Base-by-base conservation (phyloP, 352 stramenopile species). In the Aphanomyces invadans region DNA sequence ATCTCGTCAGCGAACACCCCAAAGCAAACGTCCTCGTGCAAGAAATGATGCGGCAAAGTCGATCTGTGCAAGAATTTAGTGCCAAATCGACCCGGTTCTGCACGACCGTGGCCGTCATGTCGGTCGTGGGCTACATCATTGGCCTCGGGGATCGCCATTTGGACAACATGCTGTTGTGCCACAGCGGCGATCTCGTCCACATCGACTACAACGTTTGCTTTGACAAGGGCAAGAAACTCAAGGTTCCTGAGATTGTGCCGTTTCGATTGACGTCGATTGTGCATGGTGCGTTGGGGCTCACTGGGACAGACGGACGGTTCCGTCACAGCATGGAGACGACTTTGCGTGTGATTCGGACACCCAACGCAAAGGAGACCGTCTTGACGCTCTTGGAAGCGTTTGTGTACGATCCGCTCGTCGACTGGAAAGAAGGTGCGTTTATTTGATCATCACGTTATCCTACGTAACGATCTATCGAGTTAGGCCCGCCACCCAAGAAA, bases 181-280 rank as follows among this genome's bases (percentile, higher is more conserved):
- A 85, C 10, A 89, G 71, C 26, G 89, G 88, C 1, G 82, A 95
- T 32, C 69, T 97, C 11, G 77, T 97, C 9, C 90, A 97, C 64
- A 97, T 97, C 42, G 90, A 97, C 68, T 95, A 96, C 74, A 96
- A 95, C 48, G 79, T 97, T 5, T 96, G 86, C 60, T 97, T 97
- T 56, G 90, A 97, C 65, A 92, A 89, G 61, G 90, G 90, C 2
- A 71, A 73, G 33, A 86, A 76, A 53, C 76, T 97, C 0, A 95
- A 95, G 62, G 86, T 95, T 5, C 89, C 90, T 4, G 90, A 97
- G 69, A 68, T 93, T 32, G 90, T 97, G 21, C 90, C 90, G 9
- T 97, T 97, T 56, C 86, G 90, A 21, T 66, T 97, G 15, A 97
- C 90, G 11, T 80, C 78, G 7, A 87, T 89, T 63, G 69, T 97